Base-by-base conservation (phyloP, 352 stramenopile species). In the Globisporangium lucens region DNA sequence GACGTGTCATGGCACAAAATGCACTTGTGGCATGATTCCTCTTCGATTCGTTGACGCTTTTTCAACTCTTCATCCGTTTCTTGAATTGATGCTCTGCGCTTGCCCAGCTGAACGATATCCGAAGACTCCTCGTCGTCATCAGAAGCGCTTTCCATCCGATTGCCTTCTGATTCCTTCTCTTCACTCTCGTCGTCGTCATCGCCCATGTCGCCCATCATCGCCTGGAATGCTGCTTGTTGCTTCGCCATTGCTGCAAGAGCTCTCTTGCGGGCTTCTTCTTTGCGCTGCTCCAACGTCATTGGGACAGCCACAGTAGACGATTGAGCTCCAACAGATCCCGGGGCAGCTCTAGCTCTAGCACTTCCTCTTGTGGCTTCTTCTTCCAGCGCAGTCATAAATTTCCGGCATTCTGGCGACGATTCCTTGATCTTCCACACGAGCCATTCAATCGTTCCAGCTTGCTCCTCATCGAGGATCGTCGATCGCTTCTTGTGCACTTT, bases 1-100 rank as follows among this genome's bases (percentile, higher is more conserved):
- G 83, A 86, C 17, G 72, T 89, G 59, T 96, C 89, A 67, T 96
- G 89, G 52, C 89, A 96, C 30, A 96, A 74, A 43, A 96, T 96
- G 59, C 89, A 96, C 65, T 89, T 92, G 74, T 78, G 81, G 38
- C 72, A 75, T 12, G 51, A 36, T n/a, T 87, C 73, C 12, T 74
- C 79, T 6, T 75, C 70, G 17, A 79, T 41, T 65, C 87, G 82
- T 38, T 78, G 79, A 15, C 75, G 74, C 71, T 93, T 92, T 20
- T 70, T 80, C 13, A 68, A 41, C 33, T 75, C 63, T 0, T 82
- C 68, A 27, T 79, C 61, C 7, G 60, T 27, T 43, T 74, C 73
- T 30, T 84, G 75, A n/a, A 63, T 59, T 7, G 73, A 80, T 10
- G 66, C 68, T 43, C 78, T 79, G 38, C 82, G 84, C 57, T 94